A percentile compares a stretch with the other conserved stretches of the same genome.
Evolutionary conservation across 352 stramenopile genomes (phyloP).

Genomic region (Globisporangium solare): DNA sequence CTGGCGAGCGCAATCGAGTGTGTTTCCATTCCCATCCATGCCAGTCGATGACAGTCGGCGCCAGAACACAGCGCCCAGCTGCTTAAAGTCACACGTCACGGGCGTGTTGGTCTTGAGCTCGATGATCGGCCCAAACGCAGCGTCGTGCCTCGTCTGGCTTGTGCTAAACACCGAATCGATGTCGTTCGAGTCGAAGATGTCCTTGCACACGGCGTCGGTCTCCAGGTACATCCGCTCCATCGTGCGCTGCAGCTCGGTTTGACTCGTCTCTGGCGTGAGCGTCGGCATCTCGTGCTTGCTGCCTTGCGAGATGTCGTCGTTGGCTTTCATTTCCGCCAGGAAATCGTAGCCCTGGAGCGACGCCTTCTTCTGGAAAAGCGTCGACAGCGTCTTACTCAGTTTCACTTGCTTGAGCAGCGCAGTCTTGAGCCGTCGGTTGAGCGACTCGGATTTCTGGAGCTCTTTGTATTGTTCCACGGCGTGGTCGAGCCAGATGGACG

Average conservation of each 20-base stretch:
- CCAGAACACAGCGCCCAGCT: neutral
- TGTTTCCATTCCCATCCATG: neutral
- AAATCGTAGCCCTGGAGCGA: neutral
- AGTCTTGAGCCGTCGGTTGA: slow-evolving; percentile 38
- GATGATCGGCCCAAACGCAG: neutral
- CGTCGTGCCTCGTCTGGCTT: slow-evolving; percentile 2
- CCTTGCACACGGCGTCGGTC: slow-evolving; percentile 6
- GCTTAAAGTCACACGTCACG: neutral
- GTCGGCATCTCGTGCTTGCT: too few relatives aligned
- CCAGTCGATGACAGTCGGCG: neutral
- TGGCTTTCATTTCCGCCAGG: neutral
- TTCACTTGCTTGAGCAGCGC: slow-evolving; percentile 37
- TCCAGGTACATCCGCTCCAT: neutral
- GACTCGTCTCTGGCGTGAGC: neutral
- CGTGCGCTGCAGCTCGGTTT: neutral
- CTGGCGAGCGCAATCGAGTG: neutral
- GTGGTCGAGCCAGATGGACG: slow-evolving; percentile 34
- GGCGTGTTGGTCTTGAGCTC: slow-evolving; percentile 10
- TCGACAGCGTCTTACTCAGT: slow-evolving; percentile 26
- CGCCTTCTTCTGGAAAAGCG: neutral
- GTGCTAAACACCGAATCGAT: neutral
- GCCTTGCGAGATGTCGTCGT: neutral
- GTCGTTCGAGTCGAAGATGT: neutral
- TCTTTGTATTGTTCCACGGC: slow-evolving; percentile 38
- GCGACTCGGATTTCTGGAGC: slow-evolving; percentile 29